Base-by-base conservation (phyloP, 192 early-diverging fungal species). In the Backusella tuberculispora region DNA sequence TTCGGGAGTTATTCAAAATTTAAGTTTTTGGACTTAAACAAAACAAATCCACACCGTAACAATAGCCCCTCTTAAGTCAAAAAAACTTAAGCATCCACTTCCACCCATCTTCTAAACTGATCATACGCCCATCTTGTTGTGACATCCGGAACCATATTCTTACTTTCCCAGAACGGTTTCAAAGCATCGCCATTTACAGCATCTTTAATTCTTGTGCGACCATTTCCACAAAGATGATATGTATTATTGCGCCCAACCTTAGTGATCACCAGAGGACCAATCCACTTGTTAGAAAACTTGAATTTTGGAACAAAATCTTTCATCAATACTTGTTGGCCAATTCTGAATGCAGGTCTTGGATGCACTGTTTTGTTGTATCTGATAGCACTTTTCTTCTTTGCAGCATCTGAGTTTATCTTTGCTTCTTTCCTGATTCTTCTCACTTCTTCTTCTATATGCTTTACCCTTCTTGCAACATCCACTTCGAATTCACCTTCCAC, bases 281-380 rank as follows among this genome's bases (percentile, higher is more conserved):
- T 41, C 71, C 71, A 72, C 8, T 47, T 38, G 12, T 72, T 37
- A 34, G 7, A 14, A 24, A 74, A 66, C 63, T 74, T 74, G 42
- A 7, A 7, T 1, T 7, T 43, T 10, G 4, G 41, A 21, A 24
- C 6, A 9, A 37, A 6, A 24, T 66, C 43, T 4, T 41, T 66
- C 17, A 56, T 19, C 8, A 73, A 24, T 4, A 47, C 72, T 34
- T 65, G 24, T 0, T 66, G 17, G 9, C 43, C 44, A 7, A 66
- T 1, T 34, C 21, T 26, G 6, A 38, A 74, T 5, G 14, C 3
- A 5, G 21, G 14, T 3, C 2, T 2, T n/a, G 10, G n/a, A 14
- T 38, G 6, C 10, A 77, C 63, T 17, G 12, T 5, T 7, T 43
- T 0, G 41, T 72, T 40, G 26, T 77, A 45, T 21, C 40, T 29